Evolutionary conservation across 2,329 filamentous ascomycete species (phyloP), one percentile per base, ranked within the genome.

Genomic region (Alternaria triticimaculans): DNA sequence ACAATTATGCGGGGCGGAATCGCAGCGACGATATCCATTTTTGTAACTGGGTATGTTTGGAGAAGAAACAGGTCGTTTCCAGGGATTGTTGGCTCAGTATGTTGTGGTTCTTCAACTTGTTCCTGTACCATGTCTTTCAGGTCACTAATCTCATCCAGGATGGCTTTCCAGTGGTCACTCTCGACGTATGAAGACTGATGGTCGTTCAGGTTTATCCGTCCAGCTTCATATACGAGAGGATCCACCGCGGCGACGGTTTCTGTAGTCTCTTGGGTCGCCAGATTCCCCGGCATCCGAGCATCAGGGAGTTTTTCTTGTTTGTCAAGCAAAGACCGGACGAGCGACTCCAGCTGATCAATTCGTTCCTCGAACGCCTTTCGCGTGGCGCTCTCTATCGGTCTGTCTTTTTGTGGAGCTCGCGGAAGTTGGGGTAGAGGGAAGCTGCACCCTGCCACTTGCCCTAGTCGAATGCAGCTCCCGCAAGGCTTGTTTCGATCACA

Each of bases 161-260:
- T 49, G n/a, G 46, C 46, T 49, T 49, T 49, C 46, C 46, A 49
- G 46, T 49, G 46, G n/a, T 49, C 46, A 28, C 46, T 49, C 46
- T 49, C 46, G 25, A 49, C 46, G 46, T 49, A 49, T 3, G 46
- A 49, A 26, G 23, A 49, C 23, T 49, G 23, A 49, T 28, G 46
- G 9, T 49, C 25, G 10, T 49, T n/a, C 9, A 49, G 25, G 26
- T 49, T 49, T 26, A 49, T 49, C 10, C 25, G 23, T 5, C 46
- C 46, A 49, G 18, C 46, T 7, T 18, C 25, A 12, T 20, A 49
- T 20, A 26, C 26, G 46, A 49, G 46, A 49, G 46, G 46, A 28
- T 49, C 46, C n/a, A 26, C 25, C n/a, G 25, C 46, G 18, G 23
- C 46, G 10, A 10, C 23, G 23, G n/a, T 12, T 18, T 18, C 23